Base-by-base conservation (phyloP, 805 yeast genomes). In the Wickerhamiella slavikovae region DNA sequence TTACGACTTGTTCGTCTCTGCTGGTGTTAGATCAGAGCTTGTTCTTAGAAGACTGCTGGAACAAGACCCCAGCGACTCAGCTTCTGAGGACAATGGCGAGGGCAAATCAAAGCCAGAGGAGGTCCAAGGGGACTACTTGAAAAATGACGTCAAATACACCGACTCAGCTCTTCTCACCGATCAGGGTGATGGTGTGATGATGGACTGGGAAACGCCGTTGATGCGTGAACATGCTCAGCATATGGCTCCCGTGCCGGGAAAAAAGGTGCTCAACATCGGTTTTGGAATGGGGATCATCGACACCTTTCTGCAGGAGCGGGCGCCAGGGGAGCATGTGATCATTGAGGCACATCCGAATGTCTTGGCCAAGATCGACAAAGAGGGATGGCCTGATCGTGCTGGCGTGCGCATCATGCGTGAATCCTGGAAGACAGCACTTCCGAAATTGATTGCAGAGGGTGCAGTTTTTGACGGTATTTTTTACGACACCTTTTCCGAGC, bases 251-350 rank as follows among this genome's bases (percentile, higher is more conserved):
- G 57, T 57, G 28, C 57, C 66, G 6, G 63, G 57, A 23, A 37
- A 42, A 9, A 29, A 32, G 1, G 68, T 85, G 2, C 55, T 85
- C 22, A 83, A 83, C 43, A 77, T 83, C 23, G 96, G 96, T 0
- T 83, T 85, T 48, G 96, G 96, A 2, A 79, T 83, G 94, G 96
- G 96, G 2, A 85, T 83, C 31, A 82, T 83, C 31, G 96, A 83
- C 48, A 55, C 67, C 1, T 68, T 72, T 63, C 76, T 83, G 35
- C 75, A 75, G 44, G 51, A 51, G 2, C 54, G 51, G 25, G 43
- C 42, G 13, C 85, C 83, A 15, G 57, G 67, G 3, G 64, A 61
- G 36, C 96, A 83, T 48, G 83, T 79, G 49, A 85, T 83, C 24
- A 71, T 79, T 35, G 96, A 83, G 49, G 94, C 95, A 0, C 96